phyloP scores from a whole-genome alignment of 1,284 basidiomycete species.

The Marasmius sp. region DNA sequence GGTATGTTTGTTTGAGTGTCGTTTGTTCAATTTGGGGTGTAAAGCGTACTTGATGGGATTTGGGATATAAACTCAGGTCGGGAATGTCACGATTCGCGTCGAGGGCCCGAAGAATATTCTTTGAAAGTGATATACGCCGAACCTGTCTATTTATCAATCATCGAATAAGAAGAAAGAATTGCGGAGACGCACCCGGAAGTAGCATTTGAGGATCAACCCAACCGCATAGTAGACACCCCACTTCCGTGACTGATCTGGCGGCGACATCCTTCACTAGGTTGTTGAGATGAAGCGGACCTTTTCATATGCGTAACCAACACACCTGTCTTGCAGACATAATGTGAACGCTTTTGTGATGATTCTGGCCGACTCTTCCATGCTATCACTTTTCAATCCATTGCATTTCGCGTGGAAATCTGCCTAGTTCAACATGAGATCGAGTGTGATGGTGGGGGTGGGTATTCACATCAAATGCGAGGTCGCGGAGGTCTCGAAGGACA shows the following conservation, averaged over 20 bases:
- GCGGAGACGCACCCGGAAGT: constrained; percentile 75
- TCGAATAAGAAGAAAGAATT: neutral
- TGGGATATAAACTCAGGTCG: constrained; percentile 72
- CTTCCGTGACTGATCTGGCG: constrained; percentile 78
- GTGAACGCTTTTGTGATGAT: constrained; percentile 92
- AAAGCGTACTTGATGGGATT: constrained; percentile 75
- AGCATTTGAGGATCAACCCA: constrained; percentile 88
- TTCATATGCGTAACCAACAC: constrained; percentile 15
- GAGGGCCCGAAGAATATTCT: constrained; percentile 90
- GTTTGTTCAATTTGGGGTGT: constrained; percentile 19
- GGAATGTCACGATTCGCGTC: constrained; percentile 86
- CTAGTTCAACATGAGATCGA: constrained; percentile 33
- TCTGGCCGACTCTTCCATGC: constrained; percentile 90
- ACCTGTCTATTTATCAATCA: constrained; percentile 48
- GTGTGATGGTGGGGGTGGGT: constrained; percentile 6
- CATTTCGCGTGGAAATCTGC: constrained; percentile 66
- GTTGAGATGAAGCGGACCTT: constrained; percentile 1
- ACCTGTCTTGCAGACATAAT: constrained; percentile 89
- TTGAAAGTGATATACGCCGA: constrained; percentile 86
- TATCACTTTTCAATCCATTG: constrained; percentile 61
- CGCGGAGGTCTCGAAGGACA: constrained; percentile 75
- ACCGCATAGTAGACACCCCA: constrained; percentile 97
- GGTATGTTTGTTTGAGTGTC: constrained; percentile 14
- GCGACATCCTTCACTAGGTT: constrained; percentile 49
- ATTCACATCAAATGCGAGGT: constrained; percentile 73